These are phyloP conservation scores for Rossbeevera mucosa DNA, from an alignment of 768 basidiomycete genomes.

Conservation along the genomic window DNA sequence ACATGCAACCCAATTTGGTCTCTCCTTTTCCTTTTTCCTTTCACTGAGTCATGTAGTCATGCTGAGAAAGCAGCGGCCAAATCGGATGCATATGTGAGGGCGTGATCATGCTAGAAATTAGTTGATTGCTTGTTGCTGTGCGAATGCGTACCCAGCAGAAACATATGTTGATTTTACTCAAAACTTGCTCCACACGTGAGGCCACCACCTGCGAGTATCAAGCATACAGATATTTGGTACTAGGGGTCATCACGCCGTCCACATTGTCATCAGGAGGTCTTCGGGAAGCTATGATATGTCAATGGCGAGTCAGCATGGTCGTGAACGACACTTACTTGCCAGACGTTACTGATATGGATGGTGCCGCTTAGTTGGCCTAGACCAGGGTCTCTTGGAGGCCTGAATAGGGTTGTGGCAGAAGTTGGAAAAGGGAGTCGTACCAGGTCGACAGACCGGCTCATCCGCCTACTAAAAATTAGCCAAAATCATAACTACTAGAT, in stretches of 20 bases:
- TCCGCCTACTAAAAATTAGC: no score
- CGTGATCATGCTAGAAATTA: conserved; percentile 55
- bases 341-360: conserved; percentile 72
- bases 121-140: background rate
- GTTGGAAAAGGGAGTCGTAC: background rate
- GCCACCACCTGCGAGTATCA: conserved; percentile 63
- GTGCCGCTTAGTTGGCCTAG: conserved; percentile 34
- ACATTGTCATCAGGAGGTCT: conserved; percentile 29
- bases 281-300: conserved; percentile 50
- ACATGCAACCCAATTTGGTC: no score
- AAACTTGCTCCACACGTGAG: conserved; percentile 65
- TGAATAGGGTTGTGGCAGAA: background rate
- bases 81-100: conserved; percentile 76
- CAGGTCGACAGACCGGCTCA: no score
- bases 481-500: no score
- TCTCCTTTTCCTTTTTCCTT: no score
- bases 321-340: conserved; percentile 44
- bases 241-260: conserved; percentile 40
- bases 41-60: no score
- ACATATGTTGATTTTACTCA: conserved; percentile 63
- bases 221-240: conserved; percentile 69
- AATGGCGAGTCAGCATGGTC: background rate
- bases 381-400: conserved; percentile 21
- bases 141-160: background rate
- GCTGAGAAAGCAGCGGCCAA: conserved; percentile 71